Evolutionary conservation across 768 basidiomycete species (phyloP).

Genomic region (Lactifluus hygrophoroides): DNA sequence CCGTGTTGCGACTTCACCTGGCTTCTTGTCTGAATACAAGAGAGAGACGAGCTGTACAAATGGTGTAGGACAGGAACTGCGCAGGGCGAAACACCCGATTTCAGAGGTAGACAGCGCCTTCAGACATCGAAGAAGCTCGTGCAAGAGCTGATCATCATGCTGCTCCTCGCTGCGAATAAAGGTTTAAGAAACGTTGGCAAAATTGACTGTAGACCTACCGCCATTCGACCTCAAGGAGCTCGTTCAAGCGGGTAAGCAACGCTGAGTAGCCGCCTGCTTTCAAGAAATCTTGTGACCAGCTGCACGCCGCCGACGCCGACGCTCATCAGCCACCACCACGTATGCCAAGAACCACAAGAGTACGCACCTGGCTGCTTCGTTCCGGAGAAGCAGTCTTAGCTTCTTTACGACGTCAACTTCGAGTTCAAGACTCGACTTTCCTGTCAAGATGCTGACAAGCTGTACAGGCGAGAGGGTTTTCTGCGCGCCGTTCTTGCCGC

Average conservation of each 20-base stretch:
- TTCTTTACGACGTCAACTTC: slow-evolving; percentile 87
- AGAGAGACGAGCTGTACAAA: slow-evolving; percentile 77
- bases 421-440: slow-evolving; percentile 62
- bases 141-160: slow-evolving; percentile 90
- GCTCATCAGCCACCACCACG: neutral
- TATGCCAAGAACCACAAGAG: neutral
- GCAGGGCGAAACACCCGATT: slow-evolving; percentile 82
- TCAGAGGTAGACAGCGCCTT: slow-evolving; percentile 88
- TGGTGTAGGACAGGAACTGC: slow-evolving; percentile 82
- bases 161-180: slow-evolving; percentile 76
- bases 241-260: slow-evolving; percentile 75
- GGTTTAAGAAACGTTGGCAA: neutral
- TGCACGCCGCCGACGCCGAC: slow-evolving; percentile 25
- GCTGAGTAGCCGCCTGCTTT: slow-evolving; percentile 78
- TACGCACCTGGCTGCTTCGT: slow-evolving; percentile 75
- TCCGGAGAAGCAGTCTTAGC: slow-evolving; percentile 74
- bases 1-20: slow-evolving; percentile 84
- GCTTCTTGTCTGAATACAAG: slow-evolving; percentile 96
- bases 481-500: slow-evolving; percentile 41
- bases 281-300: slow-evolving; percentile 88
- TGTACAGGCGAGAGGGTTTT: slow-evolving; percentile 56
- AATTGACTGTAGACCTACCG: slow-evolving; percentile 43
- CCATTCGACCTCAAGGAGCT: slow-evolving; percentile 95
- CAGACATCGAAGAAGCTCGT: slow-evolving; percentile 88
- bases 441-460: slow-evolving; percentile 58